Percentiles rank a stretch among this genome's conserved stretches.
phyloP scores from a whole-genome alignment of 306 rosid genomes.

The apple (Malus domestica) region DNA sequence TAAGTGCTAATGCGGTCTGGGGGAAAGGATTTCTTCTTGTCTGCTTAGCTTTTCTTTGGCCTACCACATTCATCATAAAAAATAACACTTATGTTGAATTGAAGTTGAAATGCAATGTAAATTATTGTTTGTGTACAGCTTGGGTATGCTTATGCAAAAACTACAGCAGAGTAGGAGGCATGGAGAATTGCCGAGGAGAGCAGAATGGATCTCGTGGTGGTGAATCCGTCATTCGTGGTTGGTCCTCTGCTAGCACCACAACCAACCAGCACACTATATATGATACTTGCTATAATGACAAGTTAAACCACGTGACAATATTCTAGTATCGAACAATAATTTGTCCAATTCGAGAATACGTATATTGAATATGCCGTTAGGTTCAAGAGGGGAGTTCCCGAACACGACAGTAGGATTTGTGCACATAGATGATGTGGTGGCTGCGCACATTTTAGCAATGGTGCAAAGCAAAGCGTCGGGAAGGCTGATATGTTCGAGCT shows the following conservation, averaged over 20 bases:
- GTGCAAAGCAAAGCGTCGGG: slow-evolving; percentile 57
- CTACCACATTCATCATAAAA: too few relatives aligned
- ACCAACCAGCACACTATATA: slow-evolving; percentile 59
- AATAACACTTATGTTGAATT: not conserved
- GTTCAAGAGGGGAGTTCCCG: slow-evolving; percentile 59
- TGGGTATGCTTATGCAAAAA: slow-evolving; percentile 89
- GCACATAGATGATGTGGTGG: slow-evolving; percentile 71
- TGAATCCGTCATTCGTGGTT: slow-evolving; percentile 68
- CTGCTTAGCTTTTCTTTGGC: too few relatives aligned
- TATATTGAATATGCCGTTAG: slow-evolving; percentile 13
- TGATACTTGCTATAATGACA: slow-evolving; percentile 45
- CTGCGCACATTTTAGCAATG: slow-evolving; percentile 76
- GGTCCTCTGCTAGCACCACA: slow-evolving; percentile 79
- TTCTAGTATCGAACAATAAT: too few relatives aligned
- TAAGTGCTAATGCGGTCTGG: too few relatives aligned
- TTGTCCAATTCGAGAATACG: not conserved
- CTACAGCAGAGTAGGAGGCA: slow-evolving; percentile 65
- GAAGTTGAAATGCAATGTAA: not conserved
- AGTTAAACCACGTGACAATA: slow-evolving; percentile 14
- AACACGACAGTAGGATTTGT: slow-evolving; percentile 71
- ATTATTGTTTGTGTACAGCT: slow-evolving; percentile 37
- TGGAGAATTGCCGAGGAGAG: slow-evolving; percentile 57
- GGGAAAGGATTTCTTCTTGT: too few relatives aligned
- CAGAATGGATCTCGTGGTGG: slow-evolving; percentile 65
- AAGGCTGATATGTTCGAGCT: slow-evolving; percentile 68